Evolutionary conservation across 805 yeast genomes (phyloP), one percentile per base, ranked within the genome.

Genomic region (Yarrowia divulgata): DNA sequence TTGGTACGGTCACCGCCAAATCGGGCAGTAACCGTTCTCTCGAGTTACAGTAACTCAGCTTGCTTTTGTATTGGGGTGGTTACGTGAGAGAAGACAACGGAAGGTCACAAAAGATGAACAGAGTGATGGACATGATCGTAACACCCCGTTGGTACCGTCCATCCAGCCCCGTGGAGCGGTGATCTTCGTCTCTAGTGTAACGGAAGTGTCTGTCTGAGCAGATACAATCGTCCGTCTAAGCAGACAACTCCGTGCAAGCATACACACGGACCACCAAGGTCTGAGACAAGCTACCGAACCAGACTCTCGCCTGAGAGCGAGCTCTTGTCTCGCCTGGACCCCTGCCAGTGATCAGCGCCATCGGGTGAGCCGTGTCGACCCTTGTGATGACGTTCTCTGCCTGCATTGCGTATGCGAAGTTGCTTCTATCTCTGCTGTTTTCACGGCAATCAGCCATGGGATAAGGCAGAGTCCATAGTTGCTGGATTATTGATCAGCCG

Each of bases 391-490:
- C 18, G 14, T 39, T 55, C 43, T 8, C 13, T 5, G 46, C 39
- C 48, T 40, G 63, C 63, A 57, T 57, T 16, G 63, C 48, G 63
- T 40, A 57, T 57, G 63, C 63, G 63, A 29, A 14, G 63, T 40
- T 23, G 62, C 37, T 57, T 57, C 63, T 40, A 57, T 57, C 48
- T 40, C 48, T 57, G 37, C 6, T 2, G 23, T 40, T 40, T 16
- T 35, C 37, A 16, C 8, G 62, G 37, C 46, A 54, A 40, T 39
- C 62, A 9, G 23, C 23, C 46, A 40, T 57, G 39, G 63, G 63
- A 40, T 57, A 57, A 42, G 43, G 62, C 18, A 39, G 45, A 55
- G 18, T 7, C 29, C n/a, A 52, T 14, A 39, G 42, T 54, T 54
- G 60, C 45, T 19, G 8, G 8, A 13, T 19, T 39, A 34, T 37